These are phyloP conservation scores for Penicillium mononematosum DNA, from an alignment of 495 filamentous ascomycete species.

Conservation along the genomic window DNA sequence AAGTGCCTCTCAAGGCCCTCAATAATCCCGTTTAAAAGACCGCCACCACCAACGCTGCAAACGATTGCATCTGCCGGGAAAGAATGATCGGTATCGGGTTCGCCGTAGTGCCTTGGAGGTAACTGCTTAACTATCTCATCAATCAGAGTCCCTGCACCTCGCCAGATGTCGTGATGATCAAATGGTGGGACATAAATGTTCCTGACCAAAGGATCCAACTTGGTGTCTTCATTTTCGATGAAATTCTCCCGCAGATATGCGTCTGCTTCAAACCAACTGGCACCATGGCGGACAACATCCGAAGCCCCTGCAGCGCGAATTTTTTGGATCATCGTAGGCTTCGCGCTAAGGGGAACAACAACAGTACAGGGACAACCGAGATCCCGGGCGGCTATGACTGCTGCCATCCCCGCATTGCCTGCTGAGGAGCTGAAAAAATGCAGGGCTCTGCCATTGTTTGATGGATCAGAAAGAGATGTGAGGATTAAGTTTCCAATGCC, in stretches of 20 bases:
- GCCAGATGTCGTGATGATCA: slow-evolving; percentile 78
- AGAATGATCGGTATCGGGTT: slow-evolving; percentile 11
- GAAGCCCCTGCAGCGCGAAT: slow-evolving; percentile 62
- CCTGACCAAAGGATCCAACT: slow-evolving; percentile 44
- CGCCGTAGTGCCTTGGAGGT: slow-evolving; percentile 20
- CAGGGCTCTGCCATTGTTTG: slow-evolving; percentile 33
- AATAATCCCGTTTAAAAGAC: slow-evolving; percentile 75
- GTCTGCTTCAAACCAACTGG: slow-evolving; percentile 77
- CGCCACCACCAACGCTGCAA: slow-evolving; percentile 84
- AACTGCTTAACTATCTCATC: slow-evolving; percentile 65
- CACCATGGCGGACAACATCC: slow-evolving; percentile 68
- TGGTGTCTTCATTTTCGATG: slow-evolving; percentile 38
- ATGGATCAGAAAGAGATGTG: slow-evolving; percentile 40
- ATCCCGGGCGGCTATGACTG: slow-evolving; percentile 66
- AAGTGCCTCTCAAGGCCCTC: slow-evolving; percentile 58
- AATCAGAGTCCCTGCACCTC: slow-evolving; percentile 66
- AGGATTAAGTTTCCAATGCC: slow-evolving; percentile 78
- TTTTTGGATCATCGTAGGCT: slow-evolving; percentile 67
- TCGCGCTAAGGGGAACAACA: slow-evolving; percentile 68
- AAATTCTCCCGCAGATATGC: slow-evolving; percentile 58
- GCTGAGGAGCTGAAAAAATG: slow-evolving; percentile 86
- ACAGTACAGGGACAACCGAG: slow-evolving; percentile 68
- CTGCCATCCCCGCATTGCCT: slow-evolving; percentile 92
- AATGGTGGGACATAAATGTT: slow-evolving; percentile 67
- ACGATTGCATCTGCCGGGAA: slow-evolving; percentile 63